Percentiles rank a stretch among this genome's conserved stretches.
phyloP scores from a whole-genome alignment of 2,329 filamentous ascomycete genomes.

The Scopulariopsis brevicaulis region DNA sequence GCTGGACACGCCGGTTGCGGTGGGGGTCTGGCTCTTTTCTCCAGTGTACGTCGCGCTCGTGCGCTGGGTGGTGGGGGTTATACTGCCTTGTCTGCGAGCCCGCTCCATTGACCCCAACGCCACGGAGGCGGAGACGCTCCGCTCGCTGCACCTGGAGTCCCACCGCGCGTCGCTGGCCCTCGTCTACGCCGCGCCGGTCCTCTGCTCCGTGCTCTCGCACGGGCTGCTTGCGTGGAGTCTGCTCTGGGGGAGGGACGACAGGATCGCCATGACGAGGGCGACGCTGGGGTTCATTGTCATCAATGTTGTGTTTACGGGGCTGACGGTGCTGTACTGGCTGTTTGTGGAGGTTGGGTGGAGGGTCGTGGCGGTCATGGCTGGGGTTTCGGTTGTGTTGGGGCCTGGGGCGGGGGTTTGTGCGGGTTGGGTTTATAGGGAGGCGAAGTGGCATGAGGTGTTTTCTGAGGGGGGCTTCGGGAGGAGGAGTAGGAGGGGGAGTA shows the following conservation, averaged over 20 bases:
- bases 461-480: not conserved
- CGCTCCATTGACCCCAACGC: not conserved
- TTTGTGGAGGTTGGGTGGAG: conserved; percentile 36
- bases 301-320: conserved; percentile 28
- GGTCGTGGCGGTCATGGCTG: conserved; percentile 19
- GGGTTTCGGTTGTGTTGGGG: conserved; percentile 18
- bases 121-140: conserved; percentile 9
- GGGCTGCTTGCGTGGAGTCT: conserved; percentile 26
- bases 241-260: conserved; percentile 26
- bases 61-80: conserved; percentile 22
- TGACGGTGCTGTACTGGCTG: conserved; percentile 41
- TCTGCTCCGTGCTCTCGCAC: conserved; percentile 30
- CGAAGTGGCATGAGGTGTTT: conserved; percentile 4
- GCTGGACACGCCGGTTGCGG: conserved; percentile 20
- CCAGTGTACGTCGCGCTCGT: conserved; percentile 34
- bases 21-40: conserved; percentile 39
- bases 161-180: conserved; percentile 22
- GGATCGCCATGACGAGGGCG: conserved; percentile 36
- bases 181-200: conserved; percentile 32
- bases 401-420: conserved; percentile 25
- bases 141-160: conserved; percentile 30
- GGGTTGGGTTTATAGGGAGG: conserved; percentile 26
- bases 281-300: conserved; percentile 33
- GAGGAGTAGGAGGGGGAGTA: not conserved
- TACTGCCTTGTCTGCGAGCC: conserved; percentile 6